Evolutionary conservation across 306 rosid species (phyloP), one percentile per base, ranked within the genome.

Genomic region (Glycine soja): DNA sequence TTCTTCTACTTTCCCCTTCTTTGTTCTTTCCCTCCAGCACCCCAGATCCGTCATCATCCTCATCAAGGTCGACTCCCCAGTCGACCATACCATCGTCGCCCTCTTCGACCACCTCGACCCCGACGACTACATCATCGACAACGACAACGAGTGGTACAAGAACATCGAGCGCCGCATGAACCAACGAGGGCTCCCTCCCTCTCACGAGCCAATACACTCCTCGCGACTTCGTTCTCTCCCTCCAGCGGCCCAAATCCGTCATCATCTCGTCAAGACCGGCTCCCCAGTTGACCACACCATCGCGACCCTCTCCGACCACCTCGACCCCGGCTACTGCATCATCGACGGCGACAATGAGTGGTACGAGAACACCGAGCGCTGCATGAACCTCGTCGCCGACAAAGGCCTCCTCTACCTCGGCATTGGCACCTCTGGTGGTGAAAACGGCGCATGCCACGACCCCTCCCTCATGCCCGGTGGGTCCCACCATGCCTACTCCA

Each of bases 391-490:
- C 3, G 94, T 84, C 10, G 19, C 84, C 0, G 69, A 82, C 0
- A 79, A 78, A 10, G 98, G 97, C 0, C 45, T 94, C 30, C 90
- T 94, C 8, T 94, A 94, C 54, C 85, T 95, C 14, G 95, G 97
- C 9, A 95, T 95, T 95, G 98, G 97, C 0, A 97, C 92, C 56
- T 92, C 97, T n/a, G 98, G 98, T 2, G 97, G 97, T 4, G 98
- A 95, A 80, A 97, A 95, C 0, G 98, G 98, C 2, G 98, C 98
- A 0, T 88, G 97, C 4, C 4, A 87, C n/a, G 97, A 97, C 0
- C 98, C 98, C 0, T 91, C 97, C 0, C 82, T 92, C 43, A 95
- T 95, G 98, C 98, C 98, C 8, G 98, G 97, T 0, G 98, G 98
- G 0, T 89, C 94, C 40, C 70, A 48, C 59, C 70, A 86, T 57